Evolutionary conservation across 345 rosid species (phyloP).

Genomic region (Murraya paniculata): DNA sequence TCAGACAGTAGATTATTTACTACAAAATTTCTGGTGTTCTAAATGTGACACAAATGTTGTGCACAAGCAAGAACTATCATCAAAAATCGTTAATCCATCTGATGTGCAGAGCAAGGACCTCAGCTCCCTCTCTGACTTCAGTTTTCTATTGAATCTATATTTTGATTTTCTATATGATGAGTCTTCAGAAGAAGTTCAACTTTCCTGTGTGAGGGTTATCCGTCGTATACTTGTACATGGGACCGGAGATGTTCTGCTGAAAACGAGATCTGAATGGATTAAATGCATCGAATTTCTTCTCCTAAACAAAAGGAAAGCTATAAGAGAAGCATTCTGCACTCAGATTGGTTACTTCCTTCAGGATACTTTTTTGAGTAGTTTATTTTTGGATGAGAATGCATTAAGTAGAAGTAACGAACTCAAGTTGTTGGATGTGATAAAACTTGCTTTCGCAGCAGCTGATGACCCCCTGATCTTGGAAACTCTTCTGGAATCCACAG

Average conservation of each 20-base stretch:
- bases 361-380: slow-evolving; percentile 40
- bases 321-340: slow-evolving; percentile 84
- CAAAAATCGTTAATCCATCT: slow-evolving; percentile 31
- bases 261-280: slow-evolving; percentile 63
- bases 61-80: slow-evolving; percentile 28
- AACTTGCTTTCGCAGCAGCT: slow-evolving; percentile 51
- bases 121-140: slow-evolving; percentile 36
- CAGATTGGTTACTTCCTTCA: slow-evolving; percentile 68
- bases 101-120: slow-evolving; percentile 30
- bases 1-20: slow-evolving; percentile 43
- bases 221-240: slow-evolving; percentile 68
- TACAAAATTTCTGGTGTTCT: slow-evolving; percentile 79
- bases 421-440: slow-evolving; percentile 54
- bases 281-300: slow-evolving; percentile 61
- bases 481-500: slow-evolving; percentile 72
- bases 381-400: slow-evolving; percentile 49
- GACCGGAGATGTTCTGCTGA: slow-evolving; percentile 42
- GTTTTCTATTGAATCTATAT: slow-evolving; percentile 48
- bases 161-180: slow-evolving; percentile 70
- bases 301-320: slow-evolving; percentile 56
- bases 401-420: slow-evolving; percentile 38
- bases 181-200: slow-evolving; percentile 77
- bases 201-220: slow-evolving; percentile 69
- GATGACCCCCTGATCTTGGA: slow-evolving; percentile 63
- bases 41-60: slow-evolving; percentile 58